phyloP scores from a whole-genome alignment of 495 filamentous ascomycete species.

The Annulohypoxylon stygium region DNA sequence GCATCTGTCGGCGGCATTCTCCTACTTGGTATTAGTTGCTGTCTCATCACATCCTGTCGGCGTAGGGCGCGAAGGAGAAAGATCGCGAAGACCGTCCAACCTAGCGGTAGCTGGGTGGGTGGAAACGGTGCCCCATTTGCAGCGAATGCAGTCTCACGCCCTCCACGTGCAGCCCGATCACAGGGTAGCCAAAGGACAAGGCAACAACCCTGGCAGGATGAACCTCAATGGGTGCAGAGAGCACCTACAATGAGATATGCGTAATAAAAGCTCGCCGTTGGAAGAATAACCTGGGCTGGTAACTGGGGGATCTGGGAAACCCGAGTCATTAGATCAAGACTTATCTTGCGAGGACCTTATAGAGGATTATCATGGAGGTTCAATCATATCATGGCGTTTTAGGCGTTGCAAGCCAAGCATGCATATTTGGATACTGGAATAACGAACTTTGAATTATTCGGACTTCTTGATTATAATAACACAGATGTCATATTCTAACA shows the following conservation, averaged over 20 bases:
- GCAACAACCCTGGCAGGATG: slow-evolving; percentile 42
- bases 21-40: slow-evolving; percentile 70
- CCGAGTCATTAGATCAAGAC: slow-evolving; percentile 14
- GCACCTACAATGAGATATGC: slow-evolving; percentile 45
- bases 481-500: slow-evolving; percentile 29
- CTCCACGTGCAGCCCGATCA: slow-evolving; percentile 31
- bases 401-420: slow-evolving; percentile 33
- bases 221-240: slow-evolving; percentile 34
- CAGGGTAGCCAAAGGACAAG: slow-evolving; percentile 17
- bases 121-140: slow-evolving; percentile 39
- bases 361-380: slow-evolving; percentile 26
- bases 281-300: slow-evolving; percentile 44
- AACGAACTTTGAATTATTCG: slow-evolving; percentile 32
- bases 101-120: slow-evolving; percentile 47
- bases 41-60: slow-evolving; percentile 69
- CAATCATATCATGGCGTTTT: slow-evolving; percentile 43
- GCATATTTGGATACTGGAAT: slow-evolving; percentile 22
- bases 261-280: slow-evolving; percentile 22
- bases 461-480: slow-evolving; percentile 32
- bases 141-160: slow-evolving; percentile 13
- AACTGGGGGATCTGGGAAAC: slow-evolving; percentile 35
- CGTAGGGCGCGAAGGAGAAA: slow-evolving; percentile 50
- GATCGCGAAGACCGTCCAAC: slow-evolving; percentile 39
- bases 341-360: slow-evolving; percentile 20
- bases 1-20: slow-evolving; percentile 76